A percentile compares a stretch with the other conserved stretches of the same genome.
Evolutionary conservation across 306 rosid species (phyloP).

Genomic region (Luffa acutangula): DNA sequence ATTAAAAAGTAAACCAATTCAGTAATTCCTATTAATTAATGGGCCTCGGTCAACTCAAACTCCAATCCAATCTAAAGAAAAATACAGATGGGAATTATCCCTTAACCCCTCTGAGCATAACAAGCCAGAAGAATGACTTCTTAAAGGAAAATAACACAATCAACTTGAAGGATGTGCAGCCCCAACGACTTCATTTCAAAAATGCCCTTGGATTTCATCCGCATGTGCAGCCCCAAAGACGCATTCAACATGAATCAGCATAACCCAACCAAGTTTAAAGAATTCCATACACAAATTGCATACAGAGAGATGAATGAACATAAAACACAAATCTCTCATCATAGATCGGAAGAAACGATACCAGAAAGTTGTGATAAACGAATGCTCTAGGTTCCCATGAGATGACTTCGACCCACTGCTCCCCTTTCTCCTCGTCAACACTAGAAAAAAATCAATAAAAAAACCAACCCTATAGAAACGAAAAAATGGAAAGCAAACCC

Average conservation of each 20-base stretch:
- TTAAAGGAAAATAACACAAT: background rate
- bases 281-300: background rate
- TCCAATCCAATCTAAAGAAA: conserved; percentile 3
- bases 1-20: conserved; percentile 18
- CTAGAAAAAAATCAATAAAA: background rate
- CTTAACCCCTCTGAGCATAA: background rate
- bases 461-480: background rate
- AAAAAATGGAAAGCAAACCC: background rate
- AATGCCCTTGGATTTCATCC: background rate
- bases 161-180: background rate
- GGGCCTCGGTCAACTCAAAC: background rate
- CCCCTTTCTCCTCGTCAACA: conserved; percentile 39
- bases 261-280: background rate
- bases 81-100: background rate
- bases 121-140: background rate
- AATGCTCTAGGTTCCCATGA: conserved; percentile 99
- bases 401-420: conserved; percentile 78
- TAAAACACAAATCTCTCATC: background rate
- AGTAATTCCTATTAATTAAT: background rate
- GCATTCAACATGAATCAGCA: background rate
- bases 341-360: conserved; percentile 6
- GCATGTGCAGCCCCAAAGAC: background rate
- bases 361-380: conserved; percentile 87
- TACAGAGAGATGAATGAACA: background rate
- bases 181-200: background rate